A percentile compares a stretch with the other conserved stretches of the same genome.
These are phyloP conservation scores for Vitellaria paradoxa DNA, from an alignment of 179 eudicot genomes.

Conservation along the genomic window DNA sequence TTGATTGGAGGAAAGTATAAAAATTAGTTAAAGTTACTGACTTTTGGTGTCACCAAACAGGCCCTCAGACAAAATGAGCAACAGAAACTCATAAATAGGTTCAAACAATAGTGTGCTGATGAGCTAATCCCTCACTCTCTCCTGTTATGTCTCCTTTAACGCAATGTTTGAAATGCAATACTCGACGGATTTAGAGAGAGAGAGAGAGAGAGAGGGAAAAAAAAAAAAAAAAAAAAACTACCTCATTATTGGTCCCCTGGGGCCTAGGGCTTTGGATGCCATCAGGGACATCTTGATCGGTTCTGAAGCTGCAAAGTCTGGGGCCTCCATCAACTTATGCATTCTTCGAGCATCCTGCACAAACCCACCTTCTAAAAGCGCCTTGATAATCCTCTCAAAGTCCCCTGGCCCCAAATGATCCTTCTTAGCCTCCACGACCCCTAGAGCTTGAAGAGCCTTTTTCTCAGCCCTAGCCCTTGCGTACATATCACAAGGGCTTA, in stretches of 20 bases:
- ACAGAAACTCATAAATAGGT: too few species aligned
- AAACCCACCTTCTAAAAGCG: constrained; percentile 57
- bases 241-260: constrained; percentile 27
- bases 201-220: too few species aligned
- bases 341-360: constrained; percentile 60
- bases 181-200: too few species aligned
- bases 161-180: neutral
- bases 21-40: too few species aligned
- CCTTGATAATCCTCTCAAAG: constrained; percentile 62
- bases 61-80: too few species aligned
- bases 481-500: constrained; percentile 91
- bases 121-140: neutral
- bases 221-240: constrained; percentile 10
- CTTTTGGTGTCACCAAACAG: too few species aligned
- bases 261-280: constrained; percentile 28
- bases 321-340: constrained; percentile 52
- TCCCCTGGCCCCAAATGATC: constrained; percentile 36
- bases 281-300: constrained; percentile 24
- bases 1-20: too few species aligned
- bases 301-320: constrained; percentile 47
- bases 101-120: too few species aligned
- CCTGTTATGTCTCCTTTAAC: neutral
- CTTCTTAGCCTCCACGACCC: constrained; percentile 68
- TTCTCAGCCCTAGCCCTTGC: constrained; percentile 55
- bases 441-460: constrained; percentile 77